Conservation (phyloP, 805 yeast genomes). For the Kodamaea jinghongensis region DNA sequence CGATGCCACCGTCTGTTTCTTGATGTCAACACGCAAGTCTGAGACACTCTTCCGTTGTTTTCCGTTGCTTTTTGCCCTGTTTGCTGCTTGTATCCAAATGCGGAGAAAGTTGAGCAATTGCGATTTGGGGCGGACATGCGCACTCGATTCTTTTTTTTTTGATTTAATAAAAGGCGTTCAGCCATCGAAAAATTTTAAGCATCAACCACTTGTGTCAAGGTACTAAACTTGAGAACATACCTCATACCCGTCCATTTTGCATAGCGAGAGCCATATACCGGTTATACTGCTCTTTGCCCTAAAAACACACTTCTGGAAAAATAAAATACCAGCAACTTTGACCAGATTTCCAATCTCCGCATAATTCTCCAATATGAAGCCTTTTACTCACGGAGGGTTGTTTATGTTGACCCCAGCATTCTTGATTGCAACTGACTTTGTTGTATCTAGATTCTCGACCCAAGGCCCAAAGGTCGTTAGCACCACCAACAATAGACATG, state of each 20-base stretch:
- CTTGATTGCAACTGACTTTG: slow-evolving; percentile 28
- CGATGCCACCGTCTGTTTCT: too few relatives aligned
- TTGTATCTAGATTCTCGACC: slow-evolving; percentile 23
- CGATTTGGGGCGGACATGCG: neutral
- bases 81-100: neutral
- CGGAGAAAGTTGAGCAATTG: neutral
- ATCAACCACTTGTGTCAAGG: too few relatives aligned
- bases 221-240: too few relatives aligned
- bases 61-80: too few relatives aligned
- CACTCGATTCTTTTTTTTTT: slow-evolving; percentile 1
- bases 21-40: too few relatives aligned
- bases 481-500: slow-evolving; percentile 7
- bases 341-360: too few relatives aligned
- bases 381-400: slow-evolving; percentile 22
- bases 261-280: slow-evolving; percentile 7
- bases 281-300: slow-evolving; percentile 6
- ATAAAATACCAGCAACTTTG: too few relatives aligned
- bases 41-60: too few relatives aligned
- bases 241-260: neutral
- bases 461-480: slow-evolving; percentile 12
- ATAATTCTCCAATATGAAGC: slow-evolving; percentile 14
- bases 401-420: slow-evolving; percentile 30
- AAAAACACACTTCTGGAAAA: too few relatives aligned
- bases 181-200: slow-evolving; percentile 2
- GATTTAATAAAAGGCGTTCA: neutral